Evolutionary conservation across 257 asterid species (phyloP).

Genomic region (Jacaranda mimosifolia): DNA sequence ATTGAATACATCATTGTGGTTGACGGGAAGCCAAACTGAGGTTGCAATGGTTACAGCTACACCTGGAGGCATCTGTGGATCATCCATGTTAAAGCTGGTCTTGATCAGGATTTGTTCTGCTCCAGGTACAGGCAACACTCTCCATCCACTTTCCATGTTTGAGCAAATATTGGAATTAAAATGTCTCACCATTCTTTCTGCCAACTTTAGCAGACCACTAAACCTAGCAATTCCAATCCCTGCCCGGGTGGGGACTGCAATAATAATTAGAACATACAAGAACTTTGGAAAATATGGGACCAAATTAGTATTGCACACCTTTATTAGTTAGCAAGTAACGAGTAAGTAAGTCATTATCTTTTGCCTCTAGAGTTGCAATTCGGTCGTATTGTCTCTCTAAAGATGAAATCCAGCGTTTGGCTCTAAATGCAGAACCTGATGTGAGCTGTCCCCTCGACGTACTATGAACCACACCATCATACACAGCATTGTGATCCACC

Average conservation of each 20-base stretch:
- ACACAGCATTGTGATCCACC: constrained; percentile 61
- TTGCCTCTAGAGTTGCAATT: constrained; percentile 38
- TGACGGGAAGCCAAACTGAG: constrained; percentile 55
- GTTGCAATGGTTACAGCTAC: constrained; percentile 52
- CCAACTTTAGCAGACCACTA: constrained; percentile 47
- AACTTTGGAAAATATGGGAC: too few species aligned
- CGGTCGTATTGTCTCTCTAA: constrained; percentile 54
- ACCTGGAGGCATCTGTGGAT: constrained; percentile 46
- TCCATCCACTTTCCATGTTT: constrained; percentile 50
- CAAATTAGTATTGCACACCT: constrained; percentile 29
- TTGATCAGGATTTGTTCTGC: constrained; percentile 51
- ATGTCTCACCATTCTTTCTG: constrained; percentile 49
- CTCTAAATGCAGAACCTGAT: constrained; percentile 48
- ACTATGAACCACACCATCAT: constrained; percentile 23
- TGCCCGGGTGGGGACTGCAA: constrained; percentile 3
- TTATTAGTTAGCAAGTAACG: not conserved
- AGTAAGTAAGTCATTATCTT: constrained; percentile 12
- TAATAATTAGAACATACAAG: not conserved
- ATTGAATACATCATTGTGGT: constrained; percentile 41
- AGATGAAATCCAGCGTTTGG: constrained; percentile 64
- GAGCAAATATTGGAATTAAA: constrained; percentile 49
- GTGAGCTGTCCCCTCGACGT: constrained; percentile 39
- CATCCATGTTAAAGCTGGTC: constrained; percentile 47
- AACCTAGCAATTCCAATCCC: constrained; percentile 38
- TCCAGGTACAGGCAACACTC: constrained; percentile 46